Evolutionary conservation across 805 yeast genomes (phyloP).

Genomic region (Zygosaccharomyces rouxii): DNA sequence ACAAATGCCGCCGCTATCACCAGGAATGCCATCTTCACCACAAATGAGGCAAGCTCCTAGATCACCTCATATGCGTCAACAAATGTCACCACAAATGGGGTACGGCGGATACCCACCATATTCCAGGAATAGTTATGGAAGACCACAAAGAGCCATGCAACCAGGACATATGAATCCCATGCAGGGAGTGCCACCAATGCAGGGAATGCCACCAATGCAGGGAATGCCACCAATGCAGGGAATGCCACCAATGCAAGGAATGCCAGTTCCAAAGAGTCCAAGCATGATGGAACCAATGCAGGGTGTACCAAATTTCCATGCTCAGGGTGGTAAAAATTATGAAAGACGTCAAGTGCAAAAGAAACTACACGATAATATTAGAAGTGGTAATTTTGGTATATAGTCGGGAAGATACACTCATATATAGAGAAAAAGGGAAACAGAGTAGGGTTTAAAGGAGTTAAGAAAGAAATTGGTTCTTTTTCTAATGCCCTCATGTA

Average conservation of each 20-base stretch:
- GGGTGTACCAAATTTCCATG: slow-evolving; percentile 3
- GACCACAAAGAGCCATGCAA: slow-evolving; percentile 7
- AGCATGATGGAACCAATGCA: not conserved
- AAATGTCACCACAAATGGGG: slow-evolving; percentile 5
- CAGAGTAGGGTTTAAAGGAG: not conserved
- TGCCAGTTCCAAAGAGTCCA: slow-evolving; percentile 12
- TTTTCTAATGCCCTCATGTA: not conserved
- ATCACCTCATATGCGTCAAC: slow-evolving; percentile 2
- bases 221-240: slow-evolving; percentile 10
- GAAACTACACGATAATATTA: slow-evolving; percentile 57
- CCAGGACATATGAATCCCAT: slow-evolving; percentile 11
- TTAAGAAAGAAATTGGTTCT: not conserved
- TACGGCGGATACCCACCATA: slow-evolving; percentile 3
- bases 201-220: slow-evolving; percentile 2
- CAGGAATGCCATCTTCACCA: slow-evolving; percentile 9
- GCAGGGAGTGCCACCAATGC: slow-evolving; percentile 2
- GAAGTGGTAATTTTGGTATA: slow-evolving; percentile 66
- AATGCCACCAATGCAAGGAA: not conserved
- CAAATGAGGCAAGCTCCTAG: slow-evolving; percentile 10
- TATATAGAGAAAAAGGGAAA: not conserved
- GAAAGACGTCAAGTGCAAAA: slow-evolving; percentile 45
- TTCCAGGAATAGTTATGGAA: not conserved
- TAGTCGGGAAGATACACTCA: slow-evolving; percentile 22
- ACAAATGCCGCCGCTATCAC: slow-evolving; percentile 11
- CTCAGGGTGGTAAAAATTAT: slow-evolving; percentile 5